Base-by-base conservation (phyloP, 257 asterid genomes). In the Nicotiana attenuata region DNA sequence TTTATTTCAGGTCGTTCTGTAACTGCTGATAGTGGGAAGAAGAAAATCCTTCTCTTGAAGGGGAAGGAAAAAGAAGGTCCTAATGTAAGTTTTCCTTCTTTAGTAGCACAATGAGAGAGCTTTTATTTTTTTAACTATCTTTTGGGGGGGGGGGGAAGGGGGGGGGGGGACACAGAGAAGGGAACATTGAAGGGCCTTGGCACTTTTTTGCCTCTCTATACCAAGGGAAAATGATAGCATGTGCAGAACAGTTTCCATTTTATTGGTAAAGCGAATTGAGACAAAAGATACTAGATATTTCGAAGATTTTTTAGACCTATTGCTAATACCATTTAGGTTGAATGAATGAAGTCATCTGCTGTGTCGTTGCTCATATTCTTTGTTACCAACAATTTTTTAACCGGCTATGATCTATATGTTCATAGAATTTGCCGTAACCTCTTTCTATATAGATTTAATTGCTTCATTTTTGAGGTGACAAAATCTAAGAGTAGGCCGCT, bases 51-150 rank as follows among this genome's bases (percentile, higher is more conserved):
- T 85, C 97, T 94, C 80, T 83, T 91, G 88, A 94, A 92, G 89
- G 97, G 96, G 82, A 92, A 91, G 89, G 97, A 92, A 85, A 94
- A 89, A 82, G 97, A 92, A 89, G 84, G 89, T 87, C 87, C 91
- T 81, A 78, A 79, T 76, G 98, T 94, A 87, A 91, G 97, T 83
- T 80, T 60, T 68, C 38, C 56, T 35, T 68, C 56, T 35, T 38
- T 68, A 10, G 56, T 38, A 29, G 31, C 31, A 68, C 31, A 1
- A 68, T n/a, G 75, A 31, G 47, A 7, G 76, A 66, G 7, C 16
- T 20, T 33, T 68, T n/a, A 13, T 35, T 22, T 33, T 67, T 47
- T 38, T 11, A 7, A 38, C 29, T 3, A 24, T 35, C 56, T 68
- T 68, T 38, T 33, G 14, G 52, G 16, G 53, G 8, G 66, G 7